Conservation (phyloP, 1,284 basidiomycete genomes). For the Polyporus tsugae region DNA sequence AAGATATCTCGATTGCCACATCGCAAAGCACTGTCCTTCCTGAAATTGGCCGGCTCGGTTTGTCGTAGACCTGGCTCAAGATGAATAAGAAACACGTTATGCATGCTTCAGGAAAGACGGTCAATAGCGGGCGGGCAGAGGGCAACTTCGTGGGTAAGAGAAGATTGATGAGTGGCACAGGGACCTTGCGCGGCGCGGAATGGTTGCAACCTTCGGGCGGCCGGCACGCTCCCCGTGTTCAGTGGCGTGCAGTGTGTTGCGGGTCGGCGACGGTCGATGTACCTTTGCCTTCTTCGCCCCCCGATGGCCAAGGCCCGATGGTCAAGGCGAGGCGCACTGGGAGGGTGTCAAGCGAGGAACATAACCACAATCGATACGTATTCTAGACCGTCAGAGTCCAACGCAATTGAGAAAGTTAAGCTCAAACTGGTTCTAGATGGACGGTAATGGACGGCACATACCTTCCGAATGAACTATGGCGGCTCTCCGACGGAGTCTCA, state of each 20-base stretch:
- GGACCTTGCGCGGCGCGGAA: not conserved
- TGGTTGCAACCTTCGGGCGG: not conserved
- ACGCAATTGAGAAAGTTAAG: not conserved
- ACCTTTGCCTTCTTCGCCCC: not conserved
- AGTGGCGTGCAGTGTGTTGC: conserved; percentile 5
- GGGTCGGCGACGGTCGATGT: not conserved
- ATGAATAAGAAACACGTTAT: not conserved
- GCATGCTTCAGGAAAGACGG: not conserved
- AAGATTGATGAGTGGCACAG: conserved; percentile 8
- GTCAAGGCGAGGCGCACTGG: not conserved
- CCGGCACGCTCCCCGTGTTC: not conserved
- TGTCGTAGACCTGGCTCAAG: not conserved
- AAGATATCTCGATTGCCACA: not conserved
- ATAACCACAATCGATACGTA: not conserved
- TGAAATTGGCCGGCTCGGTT: not conserved
- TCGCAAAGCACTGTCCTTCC: not conserved
- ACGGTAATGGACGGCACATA: not conserved
- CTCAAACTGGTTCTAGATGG: not conserved
- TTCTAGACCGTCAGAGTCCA: not conserved
- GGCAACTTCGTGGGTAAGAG: not conserved
- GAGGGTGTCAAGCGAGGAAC: not conserved
- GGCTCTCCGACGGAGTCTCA: conserved; percentile 1
- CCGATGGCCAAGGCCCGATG: not conserved
- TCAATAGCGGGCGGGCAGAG: not conserved
- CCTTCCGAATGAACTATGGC: not conserved